Base-by-base conservation (phyloP, 129 eudicot species). In the Ambrosia artemisiifolia region DNA sequence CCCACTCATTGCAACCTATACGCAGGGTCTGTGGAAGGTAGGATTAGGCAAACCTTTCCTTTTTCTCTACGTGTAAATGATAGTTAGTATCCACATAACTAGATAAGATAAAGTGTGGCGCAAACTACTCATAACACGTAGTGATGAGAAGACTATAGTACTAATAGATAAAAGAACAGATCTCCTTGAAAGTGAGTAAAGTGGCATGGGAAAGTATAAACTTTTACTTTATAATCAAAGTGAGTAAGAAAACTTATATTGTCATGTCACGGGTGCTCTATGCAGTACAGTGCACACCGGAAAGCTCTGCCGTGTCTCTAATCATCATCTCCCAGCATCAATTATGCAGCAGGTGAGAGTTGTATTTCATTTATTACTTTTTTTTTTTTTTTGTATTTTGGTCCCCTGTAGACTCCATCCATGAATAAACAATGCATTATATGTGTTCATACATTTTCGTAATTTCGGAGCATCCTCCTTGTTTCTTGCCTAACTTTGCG, bases 321-420 rank as follows among this genome's bases (percentile, higher is more conserved):
- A 76, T 56, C 66, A 43, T 74, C 81, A 38, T 12, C 83, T 65
- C 19, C 35, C 30, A 35, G 16, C 5, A 65, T 65, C 85, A 65
- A 76, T 49, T 57, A 81, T 81, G 85, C 85, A 81, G 67, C 85
- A 81, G 82, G 85, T 81, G 74, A 77, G 63, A 68, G 54, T 33
- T 59, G 47, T 11, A 61, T 63, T 60, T 43, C 24, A 9, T 14
- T 63, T 40, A 17, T 32, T 60, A 40, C 13, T 24, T 12, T 6
- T 3, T 24, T 12, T 6, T 3, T 24, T 28, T 19, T 2, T 34
- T 46, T 3, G 7, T 38, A 1, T 7, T 6, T 74, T 74, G n/a
- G 34, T 46, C 46, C 28, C 44, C 2, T 4, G 19, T 72, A 28
- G 10, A 70, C 24, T 4, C 57, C 7, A 11, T 20, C 40, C 0